phyloP scores from a whole-genome alignment of 805 yeast species.

The Barnettozyma wickerhamii region DNA sequence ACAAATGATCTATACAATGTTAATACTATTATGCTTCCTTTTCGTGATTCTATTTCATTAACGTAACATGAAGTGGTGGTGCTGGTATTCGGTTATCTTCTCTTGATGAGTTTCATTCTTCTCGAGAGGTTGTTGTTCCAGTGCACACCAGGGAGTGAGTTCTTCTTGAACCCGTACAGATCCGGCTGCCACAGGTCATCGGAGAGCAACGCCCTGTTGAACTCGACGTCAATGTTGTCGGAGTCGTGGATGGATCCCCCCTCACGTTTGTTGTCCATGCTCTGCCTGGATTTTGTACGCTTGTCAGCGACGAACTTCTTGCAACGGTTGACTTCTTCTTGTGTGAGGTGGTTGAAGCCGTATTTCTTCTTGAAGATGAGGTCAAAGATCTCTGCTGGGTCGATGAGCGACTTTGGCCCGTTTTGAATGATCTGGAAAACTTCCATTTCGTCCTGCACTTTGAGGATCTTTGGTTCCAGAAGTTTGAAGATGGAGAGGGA shows the following conservation, averaged over 20 bases:
- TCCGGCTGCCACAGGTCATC: conserved; percentile 35
- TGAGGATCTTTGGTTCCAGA: conserved; percentile 59
- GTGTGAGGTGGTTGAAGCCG: conserved; percentile 71
- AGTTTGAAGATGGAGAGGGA: conserved; percentile 76
- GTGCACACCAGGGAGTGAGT: conserved; percentile 44
- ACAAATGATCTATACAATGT: too few species aligned
- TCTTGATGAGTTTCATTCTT: conserved; percentile 43
- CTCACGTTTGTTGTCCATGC: conserved; percentile 12
- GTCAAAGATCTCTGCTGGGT: conserved; percentile 67
- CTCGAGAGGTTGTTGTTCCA: conserved; percentile 60
- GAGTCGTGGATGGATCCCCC: too few species aligned
- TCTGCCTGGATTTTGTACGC: conserved; percentile 29
- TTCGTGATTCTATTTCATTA: too few species aligned
- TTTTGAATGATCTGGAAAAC: conserved; percentile 84
- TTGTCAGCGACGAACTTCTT: conserved; percentile 71
- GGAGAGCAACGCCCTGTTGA: conserved; percentile 22
- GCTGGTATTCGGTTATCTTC: conserved; percentile 17
- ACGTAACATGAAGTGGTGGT: background rate
- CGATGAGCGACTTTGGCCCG: conserved; percentile 64
- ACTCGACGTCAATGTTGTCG: conserved; percentile 22
- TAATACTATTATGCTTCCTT: too few species aligned
- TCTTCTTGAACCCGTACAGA: conserved; percentile 37
- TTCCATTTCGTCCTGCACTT: conserved; percentile 48
- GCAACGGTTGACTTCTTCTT: conserved; percentile 76
- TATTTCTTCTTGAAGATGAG: conserved; percentile 70